Conservation (phyloP, 116 monocot genomes). For the Cymodocea nodosa region DNA sequence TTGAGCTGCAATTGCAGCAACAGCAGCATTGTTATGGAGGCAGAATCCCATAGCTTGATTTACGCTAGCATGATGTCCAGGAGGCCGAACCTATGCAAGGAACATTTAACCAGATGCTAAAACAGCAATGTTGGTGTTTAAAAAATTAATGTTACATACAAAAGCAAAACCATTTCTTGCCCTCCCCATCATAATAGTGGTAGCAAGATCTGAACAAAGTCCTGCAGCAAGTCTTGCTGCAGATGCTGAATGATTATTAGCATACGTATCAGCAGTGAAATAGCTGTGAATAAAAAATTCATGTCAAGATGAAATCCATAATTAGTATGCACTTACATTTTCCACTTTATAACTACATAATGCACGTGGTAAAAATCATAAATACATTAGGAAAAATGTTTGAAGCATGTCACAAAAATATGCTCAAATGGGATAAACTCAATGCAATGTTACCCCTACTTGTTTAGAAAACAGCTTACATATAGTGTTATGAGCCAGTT, state of each 20-base stretch:
- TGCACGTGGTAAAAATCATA: too few relatives aligned
- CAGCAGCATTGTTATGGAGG: slow-evolving; percentile 93
- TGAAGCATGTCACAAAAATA: too few relatives aligned
- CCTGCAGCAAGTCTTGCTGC: slow-evolving; percentile 97
- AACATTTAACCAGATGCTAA: slow-evolving; percentile 1
- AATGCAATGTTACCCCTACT: too few relatives aligned
- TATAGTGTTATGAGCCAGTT: too few relatives aligned
- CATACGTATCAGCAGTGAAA: slow-evolving; percentile 96
- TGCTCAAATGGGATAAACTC: too few relatives aligned
- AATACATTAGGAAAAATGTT: too few relatives aligned
- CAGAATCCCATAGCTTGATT: slow-evolving; percentile 98
- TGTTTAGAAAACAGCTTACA: too few relatives aligned
- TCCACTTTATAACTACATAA: too few relatives aligned
- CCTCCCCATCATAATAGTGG: slow-evolving; percentile 47
- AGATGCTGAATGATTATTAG: slow-evolving; percentile 85
- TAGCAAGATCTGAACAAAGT: slow-evolving; percentile 90
- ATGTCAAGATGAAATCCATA: not conserved
- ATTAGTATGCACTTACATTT: too few relatives aligned
- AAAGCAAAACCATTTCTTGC: slow-evolving; percentile 88
- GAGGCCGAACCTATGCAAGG: slow-evolving; percentile 55
- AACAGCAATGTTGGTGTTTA: not conserved
- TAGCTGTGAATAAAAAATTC: slow-evolving; percentile 33
- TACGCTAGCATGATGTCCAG: slow-evolving; percentile 96
- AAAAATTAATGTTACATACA: slow-evolving; percentile 30
- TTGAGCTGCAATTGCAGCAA: slow-evolving; percentile 86